Conservation (phyloP, 108 stramenopile species). For the Cyclostephanos tholiformis region DNA sequence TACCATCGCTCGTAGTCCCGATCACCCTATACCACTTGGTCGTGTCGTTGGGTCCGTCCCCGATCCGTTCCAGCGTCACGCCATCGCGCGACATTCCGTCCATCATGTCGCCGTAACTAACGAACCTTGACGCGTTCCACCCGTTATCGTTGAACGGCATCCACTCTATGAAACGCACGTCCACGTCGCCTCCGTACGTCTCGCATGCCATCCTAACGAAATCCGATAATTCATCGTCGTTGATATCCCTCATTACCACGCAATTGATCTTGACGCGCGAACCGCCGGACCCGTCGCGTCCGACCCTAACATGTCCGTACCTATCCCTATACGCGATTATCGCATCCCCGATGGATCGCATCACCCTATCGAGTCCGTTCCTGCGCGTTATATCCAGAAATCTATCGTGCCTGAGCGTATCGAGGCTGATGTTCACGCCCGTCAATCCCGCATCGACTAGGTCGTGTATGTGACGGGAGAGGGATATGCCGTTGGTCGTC, state of each 20-base stretch:
- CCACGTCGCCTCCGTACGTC: constrained; percentile 57
- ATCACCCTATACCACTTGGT: constrained; percentile 92
- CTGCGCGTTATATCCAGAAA: constrained; percentile 91
- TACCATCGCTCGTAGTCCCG: constrained; percentile 15
- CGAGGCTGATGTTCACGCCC: constrained; percentile 92
- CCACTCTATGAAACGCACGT: constrained; percentile 99
- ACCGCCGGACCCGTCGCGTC: constrained; percentile 33
- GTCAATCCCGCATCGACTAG: constrained; percentile 92
- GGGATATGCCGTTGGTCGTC: constrained; percentile 95
- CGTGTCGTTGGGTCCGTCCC: constrained; percentile 92
- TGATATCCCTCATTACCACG: constrained; percentile 93
- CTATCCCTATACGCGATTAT: constrained; percentile 26
- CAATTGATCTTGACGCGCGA: constrained; percentile 93
- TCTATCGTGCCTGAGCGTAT: constrained; percentile 85
- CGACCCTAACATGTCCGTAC: constrained; percentile 42
- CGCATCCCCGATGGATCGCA: constrained; percentile 71
- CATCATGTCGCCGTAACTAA: constrained; percentile 89
- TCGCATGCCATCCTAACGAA: constrained; percentile 81
- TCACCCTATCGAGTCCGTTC: constrained; percentile 67
- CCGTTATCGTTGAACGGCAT: constrained; percentile 99
- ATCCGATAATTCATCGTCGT: constrained; percentile 88
- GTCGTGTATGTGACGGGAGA: constrained; percentile 66
- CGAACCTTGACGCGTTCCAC: constrained; percentile 80
- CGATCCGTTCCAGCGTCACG: constrained; percentile 40
- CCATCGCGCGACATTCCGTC: constrained; percentile 24